phyloP scores from a whole-genome alignment of 2,329 filamentous ascomycete species.

The Zasmidium angulare region DNA sequence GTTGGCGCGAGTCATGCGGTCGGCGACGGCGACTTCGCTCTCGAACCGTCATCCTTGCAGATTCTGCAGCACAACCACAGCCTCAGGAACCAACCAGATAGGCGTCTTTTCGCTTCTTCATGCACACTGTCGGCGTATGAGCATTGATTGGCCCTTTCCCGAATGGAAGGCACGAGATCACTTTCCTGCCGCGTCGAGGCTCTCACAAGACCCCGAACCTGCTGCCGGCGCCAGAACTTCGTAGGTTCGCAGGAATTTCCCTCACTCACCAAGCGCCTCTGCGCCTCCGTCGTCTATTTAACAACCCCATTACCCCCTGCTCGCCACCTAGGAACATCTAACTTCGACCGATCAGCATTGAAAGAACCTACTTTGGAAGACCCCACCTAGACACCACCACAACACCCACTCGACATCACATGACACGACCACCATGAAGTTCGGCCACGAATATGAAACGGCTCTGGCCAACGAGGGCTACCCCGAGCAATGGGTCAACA shows the following conservation, averaged over 20 bases:
- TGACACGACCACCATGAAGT: constrained; percentile 66
- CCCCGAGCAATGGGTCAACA: constrained; percentile 68
- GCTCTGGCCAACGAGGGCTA: constrained; percentile 71
- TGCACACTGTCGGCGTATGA: not conserved
- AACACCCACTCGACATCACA: constrained; percentile 1
- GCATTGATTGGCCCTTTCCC: not conserved
- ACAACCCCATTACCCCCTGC: not conserved
- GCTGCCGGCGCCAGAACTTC: not conserved
- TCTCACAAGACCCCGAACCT: not conserved
- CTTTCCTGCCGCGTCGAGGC: not conserved
- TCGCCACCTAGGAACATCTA: constrained; percentile 1
- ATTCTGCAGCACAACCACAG: not conserved
- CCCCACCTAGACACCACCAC: not conserved
- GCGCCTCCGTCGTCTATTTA: not conserved
- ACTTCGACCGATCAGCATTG: not conserved
- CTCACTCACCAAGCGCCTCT: not conserved
- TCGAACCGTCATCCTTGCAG: not conserved
- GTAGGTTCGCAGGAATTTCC: not conserved
- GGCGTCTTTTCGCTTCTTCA: not conserved
- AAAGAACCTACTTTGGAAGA: not conserved
- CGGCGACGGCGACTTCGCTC: not conserved
- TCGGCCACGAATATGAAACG: constrained; percentile 74
- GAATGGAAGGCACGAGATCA: not conserved
- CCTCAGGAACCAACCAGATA: not conserved
- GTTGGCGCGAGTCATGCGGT: too few species aligned